Base-by-base conservation (phyloP, 2,329 filamentous ascomycete species). In the Monosporascus ibericus region DNA sequence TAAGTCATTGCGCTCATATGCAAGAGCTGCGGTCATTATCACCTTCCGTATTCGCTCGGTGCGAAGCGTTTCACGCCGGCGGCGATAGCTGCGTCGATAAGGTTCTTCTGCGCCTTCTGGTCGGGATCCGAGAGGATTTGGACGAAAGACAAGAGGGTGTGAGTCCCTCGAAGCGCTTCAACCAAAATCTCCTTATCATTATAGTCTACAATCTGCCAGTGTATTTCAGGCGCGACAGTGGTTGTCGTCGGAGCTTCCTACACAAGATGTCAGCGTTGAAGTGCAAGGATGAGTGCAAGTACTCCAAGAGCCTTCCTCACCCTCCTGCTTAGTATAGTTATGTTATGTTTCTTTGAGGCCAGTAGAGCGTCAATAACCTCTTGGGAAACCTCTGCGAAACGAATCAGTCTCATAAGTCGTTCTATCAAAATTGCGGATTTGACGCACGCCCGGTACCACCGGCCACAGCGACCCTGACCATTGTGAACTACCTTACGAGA, bases 31-130 rank as follows among this genome's bases (percentile, higher is more conserved):
- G 49, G 17, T 22, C 44, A 48, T 48, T 40, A 61, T 64, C 53
- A 77, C 75, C 66, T 67, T 22, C 63, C 68, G 56, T 77, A 87
- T 57, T 88, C 85, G 37, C 79, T 80, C 2, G 83, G 81, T 1
- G 85, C 75, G 62, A 83, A 85, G 6, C 81, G 75, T 58, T 78
- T 77, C 6, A 87, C 82, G 1, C 81, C 80, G 1, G 81, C 82
- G 3, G 70, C 69, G 39, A 84, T 72, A 6, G 80, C 74, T 1
- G 82, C 84, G 52, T 86, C 79, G 49, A 86, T 79, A 47, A 87
- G 67, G 34, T 74, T 75, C 54, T 72, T 74, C 60, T 86, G 82
- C 0, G 76, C 64, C n/a, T 64, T 63, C 34, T 70, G 58, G 1
- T 60, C 57, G 5, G 60, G 60, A 50, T 71, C 69, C 0, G 61